A percentile compares a stretch with the other conserved stretches of the same genome.
These are phyloP conservation scores for Mucor mucedo DNA, from an alignment of 371 early-diverging fungal genomes.

Conservation along the genomic window DNA sequence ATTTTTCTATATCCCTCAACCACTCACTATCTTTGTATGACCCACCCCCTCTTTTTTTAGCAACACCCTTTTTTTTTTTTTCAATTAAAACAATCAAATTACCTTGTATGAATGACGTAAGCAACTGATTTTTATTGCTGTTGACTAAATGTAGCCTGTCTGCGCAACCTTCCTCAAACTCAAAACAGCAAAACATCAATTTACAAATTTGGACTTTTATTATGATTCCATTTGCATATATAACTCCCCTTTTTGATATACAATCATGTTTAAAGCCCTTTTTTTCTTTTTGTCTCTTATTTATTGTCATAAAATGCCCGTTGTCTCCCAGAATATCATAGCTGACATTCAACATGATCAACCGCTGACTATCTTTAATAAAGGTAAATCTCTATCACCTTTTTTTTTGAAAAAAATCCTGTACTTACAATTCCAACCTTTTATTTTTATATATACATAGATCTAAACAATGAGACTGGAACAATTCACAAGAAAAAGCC, in stretches of 20 bases:
- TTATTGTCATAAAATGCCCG: background rate
- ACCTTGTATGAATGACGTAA: background rate
- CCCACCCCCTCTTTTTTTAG: background rate
- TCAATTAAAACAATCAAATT: background rate
- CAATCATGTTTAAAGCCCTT: background rate
- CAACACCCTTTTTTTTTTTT: background rate
- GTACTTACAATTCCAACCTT: too few species aligned
- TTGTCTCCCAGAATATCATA: background rate
- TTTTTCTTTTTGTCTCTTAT: background rate
- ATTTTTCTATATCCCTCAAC: constrained; percentile 1
- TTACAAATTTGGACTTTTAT: constrained; percentile 19
- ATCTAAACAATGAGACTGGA: background rate
- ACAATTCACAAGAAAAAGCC: constrained; percentile 19
- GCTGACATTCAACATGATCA: background rate
- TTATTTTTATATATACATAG: too few species aligned
- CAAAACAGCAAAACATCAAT: constrained; percentile 13
- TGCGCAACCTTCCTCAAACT: constrained; percentile 10
- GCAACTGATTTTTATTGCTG: background rate
- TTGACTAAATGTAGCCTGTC: background rate
- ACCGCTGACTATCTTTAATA: background rate
- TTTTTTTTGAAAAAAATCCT: too few species aligned
- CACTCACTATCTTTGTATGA: background rate
- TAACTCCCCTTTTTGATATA: background rate
- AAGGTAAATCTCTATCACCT: background rate
- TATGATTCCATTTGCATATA: constrained; percentile 15